Percentiles rank a stretch among this genome's conserved stretches.
phyloP scores from a whole-genome alignment of 805 yeast genomes.

The Candida nitratophila region DNA sequence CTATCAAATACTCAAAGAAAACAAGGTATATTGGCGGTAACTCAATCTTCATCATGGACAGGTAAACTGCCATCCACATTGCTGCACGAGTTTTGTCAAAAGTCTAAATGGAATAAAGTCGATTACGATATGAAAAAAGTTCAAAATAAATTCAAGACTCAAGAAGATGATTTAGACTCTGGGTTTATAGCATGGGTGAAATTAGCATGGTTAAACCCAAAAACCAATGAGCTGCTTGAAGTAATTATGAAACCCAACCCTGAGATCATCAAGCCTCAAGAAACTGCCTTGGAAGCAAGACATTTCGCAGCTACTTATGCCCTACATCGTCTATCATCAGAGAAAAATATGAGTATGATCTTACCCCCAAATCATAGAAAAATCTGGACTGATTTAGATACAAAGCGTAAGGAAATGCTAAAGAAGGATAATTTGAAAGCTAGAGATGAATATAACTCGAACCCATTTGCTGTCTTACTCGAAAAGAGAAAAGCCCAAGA shows the following conservation, averaged over 20 bases:
- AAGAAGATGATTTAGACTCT: not conserved
- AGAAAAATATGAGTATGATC: slow-evolving; percentile 80
- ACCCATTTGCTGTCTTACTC: slow-evolving; percentile 70
- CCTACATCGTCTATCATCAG: slow-evolving; percentile 68
- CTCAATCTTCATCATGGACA: slow-evolving; percentile 80
- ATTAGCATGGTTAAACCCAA: slow-evolving; percentile 71
- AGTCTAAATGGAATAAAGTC: slow-evolving; percentile 83
- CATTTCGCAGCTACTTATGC: slow-evolving; percentile 89
- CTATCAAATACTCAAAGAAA: slow-evolving; percentile 9
- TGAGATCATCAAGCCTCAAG: slow-evolving; percentile 54
- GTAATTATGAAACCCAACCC: slow-evolving; percentile 48
- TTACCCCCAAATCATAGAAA: slow-evolving; percentile 76
- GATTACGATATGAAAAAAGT: slow-evolving; percentile 58
- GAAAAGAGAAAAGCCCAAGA: slow-evolving; percentile 44
- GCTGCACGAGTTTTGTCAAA: slow-evolving; percentile 81
- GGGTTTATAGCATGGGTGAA: slow-evolving; percentile 64
- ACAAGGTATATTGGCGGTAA: slow-evolving; percentile 38
- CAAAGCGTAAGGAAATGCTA: slow-evolving; percentile 42
- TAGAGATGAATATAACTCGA: slow-evolving; percentile 48
- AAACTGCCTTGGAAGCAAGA: slow-evolving; percentile 82
- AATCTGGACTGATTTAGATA: slow-evolving; percentile 71
- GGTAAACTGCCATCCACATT: slow-evolving; percentile 88
- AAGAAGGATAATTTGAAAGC: slow-evolving; percentile 42
- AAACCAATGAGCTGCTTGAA: slow-evolving; percentile 59
- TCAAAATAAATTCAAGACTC: slow-evolving; percentile 21